phyloP scores from a whole-genome alignment of 495 filamentous ascomycete species.

The Trichoderma orchidacearum region DNA sequence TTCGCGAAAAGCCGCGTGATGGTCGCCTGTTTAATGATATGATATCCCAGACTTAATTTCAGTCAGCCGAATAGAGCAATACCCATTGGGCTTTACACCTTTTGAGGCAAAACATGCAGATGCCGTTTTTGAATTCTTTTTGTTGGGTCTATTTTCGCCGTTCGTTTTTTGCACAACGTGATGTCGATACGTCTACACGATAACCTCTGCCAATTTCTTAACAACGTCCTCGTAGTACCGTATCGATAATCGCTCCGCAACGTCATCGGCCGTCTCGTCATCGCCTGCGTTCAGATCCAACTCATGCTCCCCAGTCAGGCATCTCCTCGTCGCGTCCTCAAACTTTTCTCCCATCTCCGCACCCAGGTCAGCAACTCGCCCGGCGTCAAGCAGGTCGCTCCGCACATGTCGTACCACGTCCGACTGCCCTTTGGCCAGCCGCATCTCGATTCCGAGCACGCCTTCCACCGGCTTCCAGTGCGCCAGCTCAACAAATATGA shows the following conservation, averaged over 20 bases:
- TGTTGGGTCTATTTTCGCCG: neutral
- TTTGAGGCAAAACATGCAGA: neutral
- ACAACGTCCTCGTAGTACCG: constrained; percentile 21
- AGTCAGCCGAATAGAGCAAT: neutral
- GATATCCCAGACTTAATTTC: neutral
- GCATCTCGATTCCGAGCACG: constrained; percentile 25
- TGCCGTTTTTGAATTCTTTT: neutral
- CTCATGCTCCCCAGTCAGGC: constrained; percentile 15
- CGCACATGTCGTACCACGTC: constrained; percentile 8
- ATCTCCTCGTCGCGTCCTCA: constrained; percentile 16
- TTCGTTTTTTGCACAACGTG: neutral
- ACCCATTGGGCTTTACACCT: neutral
- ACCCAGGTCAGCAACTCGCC: constrained; percentile 16
- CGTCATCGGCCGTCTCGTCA: constrained; percentile 16
- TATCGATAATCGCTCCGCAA: neutral
- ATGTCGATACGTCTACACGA: constrained; percentile 13
- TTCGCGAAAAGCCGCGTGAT: neutral
- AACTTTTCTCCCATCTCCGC: constrained; percentile 19
- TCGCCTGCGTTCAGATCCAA: constrained; percentile 14
- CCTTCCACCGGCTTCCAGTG: constrained; percentile 37
- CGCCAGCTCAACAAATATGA: constrained; percentile 38
- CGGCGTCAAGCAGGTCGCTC: constrained; percentile 10
- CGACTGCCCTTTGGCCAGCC: constrained; percentile 10
- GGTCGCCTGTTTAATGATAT: neutral
- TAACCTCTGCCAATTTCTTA: constrained; percentile 18